A percentile compares a stretch with the other conserved stretches of the same genome.
These are phyloP conservation scores for Entelexis sorbosivorans DNA, from an alignment of 1,139 yeast genomes.

Conservation along the genomic window DNA sequence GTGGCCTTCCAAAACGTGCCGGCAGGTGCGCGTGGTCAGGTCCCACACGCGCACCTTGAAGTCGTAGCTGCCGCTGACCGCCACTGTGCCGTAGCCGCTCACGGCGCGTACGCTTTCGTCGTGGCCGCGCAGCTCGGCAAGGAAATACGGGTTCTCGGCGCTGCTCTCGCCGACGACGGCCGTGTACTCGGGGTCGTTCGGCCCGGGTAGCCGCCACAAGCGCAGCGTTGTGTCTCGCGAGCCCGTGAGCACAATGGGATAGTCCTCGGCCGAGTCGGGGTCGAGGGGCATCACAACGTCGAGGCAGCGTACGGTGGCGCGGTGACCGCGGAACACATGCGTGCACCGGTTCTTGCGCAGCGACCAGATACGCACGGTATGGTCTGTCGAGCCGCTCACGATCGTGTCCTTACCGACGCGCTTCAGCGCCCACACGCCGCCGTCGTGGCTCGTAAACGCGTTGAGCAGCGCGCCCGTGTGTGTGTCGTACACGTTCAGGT, in stretches of 20 bases:
- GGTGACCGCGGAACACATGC: constrained; percentile 80
- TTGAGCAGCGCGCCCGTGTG: constrained; percentile 48
- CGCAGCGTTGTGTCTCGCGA: constrained; percentile 83
- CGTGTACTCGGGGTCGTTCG: constrained; percentile 33
- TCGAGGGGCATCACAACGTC: constrained; percentile 60
- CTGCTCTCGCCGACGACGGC: constrained; percentile 10
- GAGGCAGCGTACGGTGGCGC: constrained; percentile 83
- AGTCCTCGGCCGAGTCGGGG: constrained; percentile 35
- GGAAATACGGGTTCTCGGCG: constrained; percentile 50
- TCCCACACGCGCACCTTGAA: constrained; percentile 90
- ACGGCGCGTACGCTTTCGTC: constrained; percentile 80
- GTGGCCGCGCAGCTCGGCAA: constrained; percentile 75
- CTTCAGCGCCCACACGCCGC: constrained; percentile 98
- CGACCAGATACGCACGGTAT: constrained; percentile 88
- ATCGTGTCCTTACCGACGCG: constrained; percentile 59
- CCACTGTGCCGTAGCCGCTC: constrained; percentile 71
- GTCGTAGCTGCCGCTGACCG: constrained; percentile 87
- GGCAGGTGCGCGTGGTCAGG: constrained; percentile 59
- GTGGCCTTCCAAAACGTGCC: constrained; percentile 70
- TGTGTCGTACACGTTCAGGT: constrained; percentile 72
- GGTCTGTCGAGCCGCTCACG: constrained; percentile 85
- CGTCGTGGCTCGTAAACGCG: constrained; percentile 71
- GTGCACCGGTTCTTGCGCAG: constrained; percentile 64
- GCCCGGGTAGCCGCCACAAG: constrained; percentile 76
- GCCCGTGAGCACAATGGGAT: constrained; percentile 66